Conservation (phyloP, 129 eudicot genomes). For the Flaveria trinervia region DNA sequence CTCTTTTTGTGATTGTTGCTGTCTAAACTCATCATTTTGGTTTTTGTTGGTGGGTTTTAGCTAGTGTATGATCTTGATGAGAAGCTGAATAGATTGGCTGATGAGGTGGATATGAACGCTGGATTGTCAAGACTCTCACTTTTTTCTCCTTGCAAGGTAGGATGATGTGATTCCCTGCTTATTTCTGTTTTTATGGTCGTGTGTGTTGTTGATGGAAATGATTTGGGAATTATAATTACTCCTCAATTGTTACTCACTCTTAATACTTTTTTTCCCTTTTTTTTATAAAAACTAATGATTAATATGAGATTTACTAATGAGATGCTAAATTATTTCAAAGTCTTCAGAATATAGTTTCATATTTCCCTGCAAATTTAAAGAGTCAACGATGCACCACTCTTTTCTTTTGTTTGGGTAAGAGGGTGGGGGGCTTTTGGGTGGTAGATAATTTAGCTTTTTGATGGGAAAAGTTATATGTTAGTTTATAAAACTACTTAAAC, state of each 20-base stretch:
- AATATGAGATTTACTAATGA: too few species aligned
- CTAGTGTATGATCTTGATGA: constrained; percentile 77
- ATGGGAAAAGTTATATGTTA: not conserved
- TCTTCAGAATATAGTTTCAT: too few species aligned
- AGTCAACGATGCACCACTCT: not conserved
- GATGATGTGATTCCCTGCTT: constrained; percentile 17
- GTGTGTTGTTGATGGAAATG: constrained; percentile 12
- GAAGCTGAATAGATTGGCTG: constrained; percentile 72
- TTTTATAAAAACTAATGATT: too few species aligned
- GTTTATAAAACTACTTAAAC: not conserved
- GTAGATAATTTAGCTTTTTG: too few species aligned
- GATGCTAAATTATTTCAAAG: too few species aligned
- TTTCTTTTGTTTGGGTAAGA: not conserved
- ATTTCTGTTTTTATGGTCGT: not conserved
- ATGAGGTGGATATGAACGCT: constrained; percentile 85
- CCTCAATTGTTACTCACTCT: not conserved
- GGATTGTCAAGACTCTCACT: constrained; percentile 85
- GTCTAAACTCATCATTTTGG: not conserved
- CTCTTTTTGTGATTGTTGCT: constrained; percentile 9
- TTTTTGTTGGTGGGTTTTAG: constrained; percentile 41
- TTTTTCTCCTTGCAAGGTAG: constrained; percentile 98
- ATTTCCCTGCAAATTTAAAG: not conserved
- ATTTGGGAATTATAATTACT: not conserved
- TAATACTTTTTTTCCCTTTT: too few species aligned
- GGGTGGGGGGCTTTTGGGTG: too few species aligned